These are phyloP conservation scores for Petunia hybrid DNA, from an alignment of 305 asterid species.

Conservation along the genomic window DNA sequence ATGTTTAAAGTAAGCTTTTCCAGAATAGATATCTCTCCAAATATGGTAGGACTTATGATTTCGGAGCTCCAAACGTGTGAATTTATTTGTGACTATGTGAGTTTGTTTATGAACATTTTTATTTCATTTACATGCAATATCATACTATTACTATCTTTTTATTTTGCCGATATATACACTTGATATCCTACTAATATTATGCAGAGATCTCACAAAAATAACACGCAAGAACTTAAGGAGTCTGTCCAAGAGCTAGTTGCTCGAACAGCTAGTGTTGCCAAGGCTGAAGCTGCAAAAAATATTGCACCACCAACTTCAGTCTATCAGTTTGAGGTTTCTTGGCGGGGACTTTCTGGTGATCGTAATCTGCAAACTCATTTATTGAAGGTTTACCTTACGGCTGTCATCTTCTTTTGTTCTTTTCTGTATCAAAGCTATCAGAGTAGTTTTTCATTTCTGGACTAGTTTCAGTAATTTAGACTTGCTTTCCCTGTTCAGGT, in stretches of 20 bases:
- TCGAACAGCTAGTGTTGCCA: conserved; percentile 79
- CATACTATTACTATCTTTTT: conserved; percentile 20
- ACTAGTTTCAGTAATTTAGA: conserved; percentile 11
- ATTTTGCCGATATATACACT: not conserved
- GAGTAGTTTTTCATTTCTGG: conserved; percentile 33
- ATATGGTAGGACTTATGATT: not conserved
- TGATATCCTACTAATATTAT: conserved; percentile 26
- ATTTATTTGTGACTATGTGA: conserved; percentile 2
- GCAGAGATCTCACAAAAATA: conserved; percentile 54
- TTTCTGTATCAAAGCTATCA: conserved; percentile 11
- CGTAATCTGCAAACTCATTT: conserved; percentile 71
- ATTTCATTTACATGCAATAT: conserved; percentile 19
- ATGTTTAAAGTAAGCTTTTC: not conserved
- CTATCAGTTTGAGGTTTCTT: conserved; percentile 87
- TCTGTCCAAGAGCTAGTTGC: conserved; percentile 89
- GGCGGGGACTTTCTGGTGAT: conserved; percentile 91
- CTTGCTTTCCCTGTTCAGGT: conserved; percentile 48
- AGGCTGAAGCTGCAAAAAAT: conserved; percentile 84
- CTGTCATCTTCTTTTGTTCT: conserved; percentile 22
- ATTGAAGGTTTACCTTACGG: conserved; percentile 63
- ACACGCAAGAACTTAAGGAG: conserved; percentile 61
- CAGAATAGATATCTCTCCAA: not conserved
- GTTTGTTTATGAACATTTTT: not conserved
- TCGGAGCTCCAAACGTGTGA: not conserved
- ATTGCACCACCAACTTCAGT: conserved; percentile 87